Percentiles rank a stretch among this genome's conserved stretches.
Evolutionary conservation across 805 yeast genomes (phyloP).

Genomic region (Saturnispora galanensis): DNA sequence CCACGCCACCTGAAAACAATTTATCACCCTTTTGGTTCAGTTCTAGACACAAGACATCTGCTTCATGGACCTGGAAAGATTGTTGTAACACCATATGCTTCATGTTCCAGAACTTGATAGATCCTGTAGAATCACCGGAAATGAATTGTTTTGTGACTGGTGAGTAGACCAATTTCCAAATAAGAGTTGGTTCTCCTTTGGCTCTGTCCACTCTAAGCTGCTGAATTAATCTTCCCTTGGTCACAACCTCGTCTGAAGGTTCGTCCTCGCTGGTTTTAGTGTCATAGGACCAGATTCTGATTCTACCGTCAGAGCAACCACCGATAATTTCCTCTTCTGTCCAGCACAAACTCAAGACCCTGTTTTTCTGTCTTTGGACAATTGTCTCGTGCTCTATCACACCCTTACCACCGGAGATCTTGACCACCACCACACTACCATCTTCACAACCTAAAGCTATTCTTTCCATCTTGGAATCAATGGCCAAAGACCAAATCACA

Average conservation of each 20-base stretch:
- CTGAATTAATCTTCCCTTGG: constrained; percentile 58
- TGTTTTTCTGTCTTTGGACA: constrained; percentile 73
- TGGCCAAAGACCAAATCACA: constrained; percentile 80
- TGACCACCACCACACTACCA: constrained; percentile 77
- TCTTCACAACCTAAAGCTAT: constrained; percentile 93
- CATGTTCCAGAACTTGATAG: constrained; percentile 87
- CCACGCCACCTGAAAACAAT: constrained; percentile 86
- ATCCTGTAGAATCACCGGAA: constrained; percentile 96
- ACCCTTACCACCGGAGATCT: constrained; percentile 83
- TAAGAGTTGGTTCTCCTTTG: constrained; percentile 74
- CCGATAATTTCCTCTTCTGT: constrained; percentile 58
- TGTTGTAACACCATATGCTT: constrained; percentile 67
- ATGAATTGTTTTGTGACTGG: constrained; percentile 63
- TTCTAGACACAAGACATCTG: constrained; percentile 74
- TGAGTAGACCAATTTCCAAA: constrained; percentile 74
- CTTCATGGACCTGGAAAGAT: constrained; percentile 76
- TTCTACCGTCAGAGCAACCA: constrained; percentile 92
- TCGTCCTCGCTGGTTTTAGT: constrained; percentile 19
- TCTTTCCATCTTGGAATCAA: constrained; percentile 47
- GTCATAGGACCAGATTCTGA: constrained; percentile 65
- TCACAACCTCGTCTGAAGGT: background rate
- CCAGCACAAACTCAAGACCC: constrained; percentile 78
- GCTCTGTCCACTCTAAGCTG: constrained; percentile 91
- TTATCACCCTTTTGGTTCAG: constrained; percentile 50
- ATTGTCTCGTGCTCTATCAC: constrained; percentile 64